Conservation (phyloP, 768 basidiomycete species). For the Lactarius akahatsu region DNA sequence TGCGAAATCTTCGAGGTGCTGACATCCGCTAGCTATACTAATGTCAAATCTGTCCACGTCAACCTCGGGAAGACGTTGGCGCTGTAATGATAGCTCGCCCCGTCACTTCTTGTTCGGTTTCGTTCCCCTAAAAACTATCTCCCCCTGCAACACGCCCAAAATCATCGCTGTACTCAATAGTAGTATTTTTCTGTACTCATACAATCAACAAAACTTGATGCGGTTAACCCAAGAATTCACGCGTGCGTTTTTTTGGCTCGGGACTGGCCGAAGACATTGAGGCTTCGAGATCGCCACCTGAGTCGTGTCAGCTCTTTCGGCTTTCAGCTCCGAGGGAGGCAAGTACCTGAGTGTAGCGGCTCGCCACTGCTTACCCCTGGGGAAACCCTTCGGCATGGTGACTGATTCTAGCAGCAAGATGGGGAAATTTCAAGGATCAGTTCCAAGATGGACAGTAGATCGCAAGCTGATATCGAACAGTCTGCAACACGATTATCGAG, state of each 20-base stretch:
- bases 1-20: background rate
- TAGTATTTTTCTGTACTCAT: background rate
- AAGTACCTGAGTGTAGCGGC: background rate
- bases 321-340: background rate
- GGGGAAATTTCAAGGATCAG: no score
- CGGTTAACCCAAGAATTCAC: background rate
- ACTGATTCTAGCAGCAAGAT: no score
- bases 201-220: background rate
- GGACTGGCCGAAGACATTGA: background rate
- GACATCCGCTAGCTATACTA: constrained; percentile 20
- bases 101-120: background rate
- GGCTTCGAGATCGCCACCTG: no score
- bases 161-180: background rate
- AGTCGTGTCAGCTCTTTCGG: background rate
- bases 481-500: no score
- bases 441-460: no score
- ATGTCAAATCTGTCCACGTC: constrained; percentile 27
- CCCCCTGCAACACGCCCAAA: background rate
- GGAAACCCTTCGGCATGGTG: no score
- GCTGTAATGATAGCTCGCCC: background rate
- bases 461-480: no score
- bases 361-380: no score
- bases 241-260: background rate
- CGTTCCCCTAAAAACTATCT: background rate
- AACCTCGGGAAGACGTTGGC: constrained; percentile 22